Evolutionary conservation across 2,329 filamentous ascomycete genomes (phyloP).

Genomic region (Alternaria sp.): DNA sequence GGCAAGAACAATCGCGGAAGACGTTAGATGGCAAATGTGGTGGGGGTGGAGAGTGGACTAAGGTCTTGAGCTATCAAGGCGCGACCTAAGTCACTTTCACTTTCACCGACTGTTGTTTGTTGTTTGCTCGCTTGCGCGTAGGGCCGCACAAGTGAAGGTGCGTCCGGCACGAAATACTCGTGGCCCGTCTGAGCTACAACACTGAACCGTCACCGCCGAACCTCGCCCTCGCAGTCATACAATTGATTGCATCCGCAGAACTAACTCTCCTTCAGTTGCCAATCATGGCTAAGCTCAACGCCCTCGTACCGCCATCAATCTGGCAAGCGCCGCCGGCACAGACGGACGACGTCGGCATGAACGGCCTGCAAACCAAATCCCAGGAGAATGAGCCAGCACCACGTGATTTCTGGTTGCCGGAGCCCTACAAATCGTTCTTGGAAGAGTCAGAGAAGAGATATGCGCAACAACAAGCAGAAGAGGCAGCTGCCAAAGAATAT

Average conservation of each 20-base stretch:
- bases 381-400: background rate
- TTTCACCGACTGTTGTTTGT: background rate
- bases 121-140: background rate
- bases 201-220: background rate
- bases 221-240: background rate
- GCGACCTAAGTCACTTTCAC: background rate
- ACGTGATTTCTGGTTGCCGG: background rate
- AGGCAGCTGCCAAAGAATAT: background rate
- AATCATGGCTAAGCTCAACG: background rate
- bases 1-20: background rate
- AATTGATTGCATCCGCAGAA: background rate
- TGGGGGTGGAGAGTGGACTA: background rate
- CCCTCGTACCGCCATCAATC: background rate
- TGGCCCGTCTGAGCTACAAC: background rate
- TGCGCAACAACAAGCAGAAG: background rate
- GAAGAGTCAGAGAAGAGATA: too few relatives aligned
- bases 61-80: background rate
- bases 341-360: background rate
- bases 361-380: fast-evolving
- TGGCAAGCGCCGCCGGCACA: fast-evolving
- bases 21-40: background rate
- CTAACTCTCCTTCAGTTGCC: background rate
- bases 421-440: too few relatives aligned
- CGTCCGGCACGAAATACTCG: background rate
- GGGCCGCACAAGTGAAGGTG: background rate